Percentiles rank a stretch among this genome's conserved stretches.
These are phyloP conservation scores for Colletotrichum incanum DNA, from an alignment of 2,329 filamentous ascomycete species.

Conservation along the genomic window DNA sequence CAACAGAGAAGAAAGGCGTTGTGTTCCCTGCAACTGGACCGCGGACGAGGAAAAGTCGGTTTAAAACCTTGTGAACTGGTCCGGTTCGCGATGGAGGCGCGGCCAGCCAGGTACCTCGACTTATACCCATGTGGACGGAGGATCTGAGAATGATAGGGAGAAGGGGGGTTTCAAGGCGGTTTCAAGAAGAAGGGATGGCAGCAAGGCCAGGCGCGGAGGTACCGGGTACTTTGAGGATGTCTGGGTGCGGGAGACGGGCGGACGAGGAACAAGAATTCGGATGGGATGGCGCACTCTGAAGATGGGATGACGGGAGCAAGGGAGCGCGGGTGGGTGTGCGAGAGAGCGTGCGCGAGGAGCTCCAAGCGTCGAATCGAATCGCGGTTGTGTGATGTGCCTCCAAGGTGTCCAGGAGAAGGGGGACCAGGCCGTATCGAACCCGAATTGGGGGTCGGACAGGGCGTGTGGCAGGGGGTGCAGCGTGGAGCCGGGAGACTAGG, in stretches of 20 bases:
- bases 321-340: conserved; percentile 18
- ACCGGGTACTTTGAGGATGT: conserved; percentile 37
- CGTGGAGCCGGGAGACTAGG: conserved; percentile 40
- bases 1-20: conserved; percentile 38
- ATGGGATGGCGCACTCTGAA: conserved; percentile 23
- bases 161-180: conserved; percentile 40
- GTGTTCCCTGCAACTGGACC: conserved; percentile 41
- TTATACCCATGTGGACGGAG: conserved; percentile 39
- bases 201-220: conserved; percentile 29
- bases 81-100: conserved; percentile 36
- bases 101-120: conserved; percentile 40
- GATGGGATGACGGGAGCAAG: conserved; percentile 39
- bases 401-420: conserved; percentile 20
- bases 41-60: conserved; percentile 54
- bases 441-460: conserved; percentile 20
- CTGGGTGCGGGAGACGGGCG: conserved; percentile 34
- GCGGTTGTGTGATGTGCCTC: conserved; percentile 34
- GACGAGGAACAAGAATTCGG: conserved; percentile 35
- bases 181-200: conserved; percentile 37
- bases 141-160: conserved; percentile 41
- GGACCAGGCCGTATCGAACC: conserved; percentile 18
- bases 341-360: conserved; percentile 12
- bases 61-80: conserved; percentile 48
- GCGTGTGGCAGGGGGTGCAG: conserved; percentile 30
- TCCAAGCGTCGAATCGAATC: conserved; percentile 37